A percentile compares a stretch with the other conserved stretches of the same genome.
These are phyloP conservation scores for Spizellomyces punctatus DNA, from an alignment of 192 early-diverging fungal genomes.

Conservation along the genomic window DNA sequence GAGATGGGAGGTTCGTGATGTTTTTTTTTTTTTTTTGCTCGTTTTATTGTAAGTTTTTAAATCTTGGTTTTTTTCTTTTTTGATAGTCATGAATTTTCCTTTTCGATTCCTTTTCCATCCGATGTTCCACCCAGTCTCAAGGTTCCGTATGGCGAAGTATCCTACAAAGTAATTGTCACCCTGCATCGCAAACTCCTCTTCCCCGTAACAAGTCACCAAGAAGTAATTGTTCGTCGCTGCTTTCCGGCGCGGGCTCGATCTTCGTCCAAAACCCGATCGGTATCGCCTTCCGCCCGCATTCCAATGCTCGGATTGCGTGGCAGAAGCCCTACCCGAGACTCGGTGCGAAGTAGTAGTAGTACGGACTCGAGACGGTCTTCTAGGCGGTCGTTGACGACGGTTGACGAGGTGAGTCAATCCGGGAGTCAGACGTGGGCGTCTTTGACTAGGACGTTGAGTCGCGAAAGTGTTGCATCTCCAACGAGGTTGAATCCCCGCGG, in stretches of 20 bases:
- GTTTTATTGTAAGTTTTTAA: background rate
- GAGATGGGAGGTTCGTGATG: constrained; percentile 7
- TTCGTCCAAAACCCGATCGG: background rate
- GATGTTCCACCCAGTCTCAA: constrained; percentile 11
- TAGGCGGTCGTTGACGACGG: too few relatives aligned
- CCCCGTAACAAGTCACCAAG: background rate
- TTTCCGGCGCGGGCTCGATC: background rate
- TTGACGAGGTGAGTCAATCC: too few relatives aligned
- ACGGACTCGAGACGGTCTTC: too few relatives aligned
- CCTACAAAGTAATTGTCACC: constrained; percentile 7
- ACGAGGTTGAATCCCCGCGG: background rate
- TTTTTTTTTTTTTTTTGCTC: background rate
- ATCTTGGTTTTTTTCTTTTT: background rate
- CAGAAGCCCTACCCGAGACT: too few relatives aligned
- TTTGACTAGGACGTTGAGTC: background rate
- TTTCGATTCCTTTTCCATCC: constrained; percentile 10
- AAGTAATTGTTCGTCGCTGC: constrained; percentile 4
- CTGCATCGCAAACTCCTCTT: background rate
- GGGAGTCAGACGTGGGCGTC: too few relatives aligned
- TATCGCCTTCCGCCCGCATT: background rate
- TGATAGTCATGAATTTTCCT: constrained; percentile 10
- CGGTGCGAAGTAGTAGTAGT: too few relatives aligned
- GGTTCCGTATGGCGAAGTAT: constrained; percentile 9
- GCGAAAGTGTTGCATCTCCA: background rate
- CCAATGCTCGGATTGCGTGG: too few relatives aligned